phyloP scores from a whole-genome alignment of 75 land plant genomes.

The Adiantum capillusveneris region DNA sequence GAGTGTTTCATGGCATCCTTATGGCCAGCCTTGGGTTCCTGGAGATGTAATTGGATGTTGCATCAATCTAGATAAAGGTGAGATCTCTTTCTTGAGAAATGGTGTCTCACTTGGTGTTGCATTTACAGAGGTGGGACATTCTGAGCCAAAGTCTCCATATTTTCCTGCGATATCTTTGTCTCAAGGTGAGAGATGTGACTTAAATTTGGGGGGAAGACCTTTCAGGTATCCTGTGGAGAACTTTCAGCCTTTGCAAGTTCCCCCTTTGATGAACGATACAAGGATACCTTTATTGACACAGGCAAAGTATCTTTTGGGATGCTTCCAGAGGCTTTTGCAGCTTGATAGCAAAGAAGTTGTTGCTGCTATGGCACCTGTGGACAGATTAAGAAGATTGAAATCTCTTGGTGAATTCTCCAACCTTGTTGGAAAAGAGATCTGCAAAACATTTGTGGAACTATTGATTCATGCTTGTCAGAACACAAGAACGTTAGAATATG shows the following conservation, averaged over 20 bases:
- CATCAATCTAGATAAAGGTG: constrained; percentile 62
- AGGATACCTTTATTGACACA: not conserved
- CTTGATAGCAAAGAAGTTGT: constrained; percentile 36
- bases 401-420: constrained; percentile 40
- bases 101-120: constrained; percentile 80
- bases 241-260: constrained; percentile 55
- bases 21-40: constrained; percentile 90
- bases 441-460: constrained; percentile 25
- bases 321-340: constrained; percentile 72
- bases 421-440: constrained; percentile 52
- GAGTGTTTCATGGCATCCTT: constrained; percentile 49
- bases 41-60: constrained; percentile 98
- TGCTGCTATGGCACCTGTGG: constrained; percentile 49
- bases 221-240: constrained; percentile 68
- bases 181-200: constrained; percentile 75
- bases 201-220: constrained; percentile 85
- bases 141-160: constrained; percentile 59
- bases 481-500: constrained; percentile 32
- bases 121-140: constrained; percentile 46
- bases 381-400: constrained; percentile 56
- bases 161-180: constrained; percentile 88
- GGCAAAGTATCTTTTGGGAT: constrained; percentile 46
- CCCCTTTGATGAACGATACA: constrained; percentile 33
- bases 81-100: constrained; percentile 75
- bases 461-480: not conserved